Evolutionary conservation across 2,329 filamentous ascomycete species (phyloP), one percentile per base, ranked within the genome.

Genomic region (Aspergillus tamarii): DNA sequence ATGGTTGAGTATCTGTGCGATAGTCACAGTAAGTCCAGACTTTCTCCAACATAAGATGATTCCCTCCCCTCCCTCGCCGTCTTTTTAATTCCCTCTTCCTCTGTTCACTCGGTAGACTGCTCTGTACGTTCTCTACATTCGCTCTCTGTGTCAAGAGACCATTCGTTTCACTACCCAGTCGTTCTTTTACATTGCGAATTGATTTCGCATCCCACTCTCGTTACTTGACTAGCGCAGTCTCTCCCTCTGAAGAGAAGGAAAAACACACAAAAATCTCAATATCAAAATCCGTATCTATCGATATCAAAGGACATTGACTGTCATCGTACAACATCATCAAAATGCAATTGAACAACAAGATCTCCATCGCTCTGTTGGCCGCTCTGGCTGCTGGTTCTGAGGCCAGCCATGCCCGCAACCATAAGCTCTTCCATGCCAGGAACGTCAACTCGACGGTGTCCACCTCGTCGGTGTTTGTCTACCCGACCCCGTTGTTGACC

Each of bases 341-440:
- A 48, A 81, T 81, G 78, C 74, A 76, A 56, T 70, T 79, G 66
- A 66, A 73, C 58, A 70, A 69, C 73, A 79, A 77, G 66, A 46
- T 76, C 64, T 74, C 76, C 48, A 48, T 78, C 60, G 74, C 72
- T 61, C 68, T 78, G 54, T 67, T 78, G 58, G 75, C 74, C 30
- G 72, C 74, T 56, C 68, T 80, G 60, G 78, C 75, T 60, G 72
- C 76, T 41, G 58, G 76, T 41, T 71, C 72, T 54, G 73, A 79
- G 63, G 78, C 78, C 57, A 70, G 69, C 60, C 69, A 70, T 41
- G 70, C 69, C 57, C 74, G 71, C 64, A 71, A 67, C 43, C 61
- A 67, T 62, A 61, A 61, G 43, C 62, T 68, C 48, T 59, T 71
- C 60, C 64, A 74, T 34, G 62, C 66, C 50, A 68, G 69, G 57